A percentile compares a stretch with the other conserved stretches of the same genome.
Evolutionary conservation across 768 basidiomycete species (phyloP).

Genomic region (Tylopilus subfusipes): DNA sequence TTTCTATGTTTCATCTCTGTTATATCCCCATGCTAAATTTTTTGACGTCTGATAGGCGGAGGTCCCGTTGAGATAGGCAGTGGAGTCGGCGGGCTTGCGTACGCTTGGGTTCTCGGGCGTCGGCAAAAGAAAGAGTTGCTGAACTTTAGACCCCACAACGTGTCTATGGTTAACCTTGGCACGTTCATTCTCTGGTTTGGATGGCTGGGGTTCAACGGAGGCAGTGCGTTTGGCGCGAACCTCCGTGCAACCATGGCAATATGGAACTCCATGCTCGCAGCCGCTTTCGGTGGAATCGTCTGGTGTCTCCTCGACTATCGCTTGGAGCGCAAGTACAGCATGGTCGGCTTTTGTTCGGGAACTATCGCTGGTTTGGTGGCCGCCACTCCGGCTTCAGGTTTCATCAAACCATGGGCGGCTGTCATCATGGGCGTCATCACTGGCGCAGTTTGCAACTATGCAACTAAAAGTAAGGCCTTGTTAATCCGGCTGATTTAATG

Average conservation of each 20-base stretch:
- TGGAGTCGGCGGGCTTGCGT: conserved; percentile 82
- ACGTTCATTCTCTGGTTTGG: conserved; percentile 88
- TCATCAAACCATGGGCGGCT: conserved; percentile 71
- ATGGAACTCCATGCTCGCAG: conserved; percentile 86
- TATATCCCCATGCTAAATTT: neutral
- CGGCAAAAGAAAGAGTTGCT: conserved; percentile 67
- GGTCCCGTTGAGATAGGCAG: conserved; percentile 87
- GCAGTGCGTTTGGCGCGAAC: conserved; percentile 85
- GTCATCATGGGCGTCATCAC: conserved; percentile 72
- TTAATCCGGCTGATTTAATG: neutral
- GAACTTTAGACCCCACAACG: conserved; percentile 87
- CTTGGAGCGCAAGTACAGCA: conserved; percentile 76
- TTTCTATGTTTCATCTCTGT: conserved; percentile 2
- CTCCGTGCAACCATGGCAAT: conserved; percentile 80
- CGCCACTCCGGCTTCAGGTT: conserved; percentile 86
- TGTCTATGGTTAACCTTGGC: conserved; percentile 77
- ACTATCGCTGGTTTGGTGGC: conserved; percentile 87
- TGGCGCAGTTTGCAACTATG: conserved; percentile 75
- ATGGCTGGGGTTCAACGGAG: conserved; percentile 89
- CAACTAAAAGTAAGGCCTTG: conserved; percentile 63
- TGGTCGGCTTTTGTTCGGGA: conserved; percentile 88
- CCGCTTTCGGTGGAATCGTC: conserved; percentile 76
- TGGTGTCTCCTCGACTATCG: conserved; percentile 83
- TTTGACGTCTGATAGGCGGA: conserved; percentile 47
- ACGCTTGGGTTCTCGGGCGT: conserved; percentile 82